Percentiles rank a stretch among this genome's conserved stretches.
phyloP scores from a whole-genome alignment of 495 filamentous ascomycete genomes.

The Xylaria grammica region DNA sequence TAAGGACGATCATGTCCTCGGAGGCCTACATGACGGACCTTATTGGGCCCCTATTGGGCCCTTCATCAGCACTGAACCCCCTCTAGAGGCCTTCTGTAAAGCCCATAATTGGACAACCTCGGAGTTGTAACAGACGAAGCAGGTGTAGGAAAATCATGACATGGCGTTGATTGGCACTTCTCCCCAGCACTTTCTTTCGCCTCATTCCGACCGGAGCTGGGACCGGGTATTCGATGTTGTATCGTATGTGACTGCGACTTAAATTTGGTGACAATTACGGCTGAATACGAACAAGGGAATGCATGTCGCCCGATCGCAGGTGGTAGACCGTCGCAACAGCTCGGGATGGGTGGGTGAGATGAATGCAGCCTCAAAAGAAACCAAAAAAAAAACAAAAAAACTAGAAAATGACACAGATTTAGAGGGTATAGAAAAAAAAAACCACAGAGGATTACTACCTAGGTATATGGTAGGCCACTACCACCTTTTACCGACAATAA shows the following conservation, averaged over 20 bases:
- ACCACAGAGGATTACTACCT: too few relatives aligned
- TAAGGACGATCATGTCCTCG: too few relatives aligned
- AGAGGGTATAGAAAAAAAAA: too few relatives aligned
- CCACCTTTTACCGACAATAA: too few relatives aligned
- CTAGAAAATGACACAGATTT: too few relatives aligned
- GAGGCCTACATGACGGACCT: too few relatives aligned
- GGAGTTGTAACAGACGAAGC: not conserved
- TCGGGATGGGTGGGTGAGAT: not conserved
- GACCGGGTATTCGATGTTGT: not conserved
- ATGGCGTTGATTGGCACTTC: not conserved
- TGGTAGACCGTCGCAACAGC: not conserved
- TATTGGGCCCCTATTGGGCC: too few relatives aligned
- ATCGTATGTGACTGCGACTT: not conserved
- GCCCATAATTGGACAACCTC: not conserved
- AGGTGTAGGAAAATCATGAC: too few relatives aligned
- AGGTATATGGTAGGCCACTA: too few relatives aligned
- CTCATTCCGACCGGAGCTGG: not conserved
- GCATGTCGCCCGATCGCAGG: not conserved
- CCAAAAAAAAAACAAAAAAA: too few relatives aligned
- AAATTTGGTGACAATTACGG: not conserved
- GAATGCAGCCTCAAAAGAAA: not conserved
- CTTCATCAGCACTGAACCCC: too few relatives aligned
- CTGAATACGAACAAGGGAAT: not conserved
- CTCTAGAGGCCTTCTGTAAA: too few relatives aligned
- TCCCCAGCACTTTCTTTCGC: not conserved